Evolutionary conservation across 2,329 filamentous ascomycete genomes (phyloP).

Genomic region (Cladophialophora psammophila): DNA sequence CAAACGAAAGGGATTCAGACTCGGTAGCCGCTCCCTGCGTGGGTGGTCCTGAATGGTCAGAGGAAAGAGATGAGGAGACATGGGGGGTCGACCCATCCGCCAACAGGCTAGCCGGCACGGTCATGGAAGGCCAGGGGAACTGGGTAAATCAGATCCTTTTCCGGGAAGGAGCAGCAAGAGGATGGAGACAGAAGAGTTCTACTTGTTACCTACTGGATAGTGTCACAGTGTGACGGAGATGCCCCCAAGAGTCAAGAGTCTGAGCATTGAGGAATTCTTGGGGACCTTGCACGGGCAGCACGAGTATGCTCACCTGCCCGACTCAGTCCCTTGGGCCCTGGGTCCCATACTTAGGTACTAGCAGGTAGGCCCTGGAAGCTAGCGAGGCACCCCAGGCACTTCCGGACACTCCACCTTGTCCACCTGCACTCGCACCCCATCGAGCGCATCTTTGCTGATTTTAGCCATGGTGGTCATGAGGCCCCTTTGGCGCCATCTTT

Average conservation of each 20-base stretch:
- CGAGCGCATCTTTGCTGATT: not conserved
- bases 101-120: not conserved
- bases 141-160: conserved; percentile 9
- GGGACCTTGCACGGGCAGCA: not conserved
- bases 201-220: too few relatives aligned
- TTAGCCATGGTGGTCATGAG: not conserved
- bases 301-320: too few relatives aligned
- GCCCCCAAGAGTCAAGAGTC: not conserved
- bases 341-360: too few relatives aligned
- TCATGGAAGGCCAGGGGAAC: conserved; percentile 2
- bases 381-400: not conserved
- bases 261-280: not conserved
- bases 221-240: not conserved
- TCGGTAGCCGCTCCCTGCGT: not conserved
- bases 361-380: too few relatives aligned
- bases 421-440: not conserved
- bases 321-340: too few relatives aligned
- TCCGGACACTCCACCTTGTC: too few relatives aligned
- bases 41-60: not conserved
- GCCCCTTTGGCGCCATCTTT: not conserved
- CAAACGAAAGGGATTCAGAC: not conserved
- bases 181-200: not conserved
- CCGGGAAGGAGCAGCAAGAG: conserved; percentile 3
- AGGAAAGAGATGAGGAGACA: not conserved
- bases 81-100: not conserved